Conservation (phyloP, 2,329 filamentous ascomycete species). For the Cercospora nicotianae region DNA sequence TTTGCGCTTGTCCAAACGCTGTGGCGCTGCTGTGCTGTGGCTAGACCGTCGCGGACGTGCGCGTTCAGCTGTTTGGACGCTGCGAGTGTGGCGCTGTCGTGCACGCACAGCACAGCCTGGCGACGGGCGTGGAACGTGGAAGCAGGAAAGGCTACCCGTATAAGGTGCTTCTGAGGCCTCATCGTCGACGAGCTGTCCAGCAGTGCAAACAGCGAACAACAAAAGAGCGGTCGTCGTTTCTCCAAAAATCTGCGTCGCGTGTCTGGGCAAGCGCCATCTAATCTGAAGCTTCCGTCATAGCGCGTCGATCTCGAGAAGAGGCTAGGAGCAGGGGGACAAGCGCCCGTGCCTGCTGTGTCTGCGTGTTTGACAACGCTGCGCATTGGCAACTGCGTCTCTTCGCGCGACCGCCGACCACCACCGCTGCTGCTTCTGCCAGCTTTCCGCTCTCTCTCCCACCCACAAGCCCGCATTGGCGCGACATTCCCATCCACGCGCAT, state of each 20-base stretch:
- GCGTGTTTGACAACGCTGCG: not conserved
- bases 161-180: not conserved
- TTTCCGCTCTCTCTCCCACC: not conserved
- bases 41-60: not conserved
- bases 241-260: not conserved
- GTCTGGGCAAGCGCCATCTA: not conserved
- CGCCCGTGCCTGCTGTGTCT: not conserved
- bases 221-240: not conserved
- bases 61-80: not conserved
- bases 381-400: not conserved
- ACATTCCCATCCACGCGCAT: slow-evolving; percentile 1
- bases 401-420: not conserved
- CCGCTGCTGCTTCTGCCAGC: not conserved
- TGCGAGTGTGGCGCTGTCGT: not conserved
- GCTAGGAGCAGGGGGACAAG: not conserved
- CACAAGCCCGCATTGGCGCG: not conserved
- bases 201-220: not conserved
- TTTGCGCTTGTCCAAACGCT: not conserved
- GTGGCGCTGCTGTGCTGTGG: not conserved
- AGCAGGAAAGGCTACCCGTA: not conserved
- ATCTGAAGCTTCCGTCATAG: slow-evolving; percentile 2
- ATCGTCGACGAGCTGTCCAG: not conserved
- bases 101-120: not conserved
- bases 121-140: not conserved
- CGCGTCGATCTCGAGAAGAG: not conserved